Evolutionary conservation across 257 asterid species (phyloP), one percentile per base, ranked within the genome.

Genomic region (Mentha longifolia): DNA sequence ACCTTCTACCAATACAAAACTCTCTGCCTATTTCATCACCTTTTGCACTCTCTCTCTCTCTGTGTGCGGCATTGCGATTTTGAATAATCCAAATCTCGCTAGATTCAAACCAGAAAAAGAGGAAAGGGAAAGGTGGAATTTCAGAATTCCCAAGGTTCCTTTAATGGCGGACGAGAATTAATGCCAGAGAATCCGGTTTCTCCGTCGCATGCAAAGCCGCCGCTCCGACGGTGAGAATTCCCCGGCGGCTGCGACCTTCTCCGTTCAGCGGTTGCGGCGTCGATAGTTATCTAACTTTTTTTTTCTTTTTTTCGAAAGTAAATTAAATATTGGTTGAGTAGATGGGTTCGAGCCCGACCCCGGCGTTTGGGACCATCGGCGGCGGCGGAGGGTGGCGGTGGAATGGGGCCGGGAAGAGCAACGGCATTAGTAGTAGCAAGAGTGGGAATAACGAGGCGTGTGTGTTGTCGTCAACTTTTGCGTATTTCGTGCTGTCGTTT

Each of bases 401-500:
- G 65, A 35, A 52, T 22, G 25, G 25, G 25, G 25, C 1, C 6
- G 73, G 76, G 58, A 80, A 65, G 74, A 78, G 54, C 37, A 71
- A 57, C 56, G 61, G 47, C 71, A 17, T n/a, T 30, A 42, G 61
- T 30, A 72, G 8, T 9, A 71, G 67, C 59, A 74, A 30, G 56
- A 16, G 17, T 2, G 77, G 78, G 14, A 58, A 28, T 42, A 71
- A n/a, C 13, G 84, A 74, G 42, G n/a, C 77, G 61, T 73, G 83
- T 39, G 81, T 63, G 57, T 16, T 78, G 64, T 78, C 82, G 75
- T 83, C 86, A 33, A 71, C 89, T 68, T 80, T 87, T 71, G 87
- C 83, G 72, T 95, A 73, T 83, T 86, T 92, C 76, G 10, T 89
- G 77, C 28, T 81, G 5, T 80, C 97, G 30, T 82, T 85, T 81